phyloP scores from a whole-genome alignment of 768 basidiomycete species.

The Suillus tomentosus region DNA sequence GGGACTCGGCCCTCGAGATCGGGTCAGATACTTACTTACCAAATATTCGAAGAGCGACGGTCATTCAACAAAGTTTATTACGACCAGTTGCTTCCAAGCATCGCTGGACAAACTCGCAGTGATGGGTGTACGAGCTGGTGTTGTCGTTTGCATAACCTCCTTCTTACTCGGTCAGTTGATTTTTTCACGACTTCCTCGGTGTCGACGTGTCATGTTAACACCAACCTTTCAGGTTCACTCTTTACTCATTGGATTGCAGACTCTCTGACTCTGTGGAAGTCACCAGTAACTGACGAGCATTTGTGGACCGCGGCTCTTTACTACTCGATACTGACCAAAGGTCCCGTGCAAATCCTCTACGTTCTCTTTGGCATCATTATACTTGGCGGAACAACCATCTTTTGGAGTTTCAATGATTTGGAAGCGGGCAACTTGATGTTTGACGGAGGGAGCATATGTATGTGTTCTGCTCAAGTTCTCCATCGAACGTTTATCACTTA shows the following conservation, averaged over 20 bases:
- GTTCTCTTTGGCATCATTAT: conserved; percentile 55
- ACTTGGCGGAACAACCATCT: conserved; percentile 65
- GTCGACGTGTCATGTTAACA: neutral
- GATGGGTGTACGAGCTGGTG: conserved; percentile 73
- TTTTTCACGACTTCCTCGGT: neutral
- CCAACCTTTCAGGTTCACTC: conserved; percentile 55
- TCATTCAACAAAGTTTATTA: neutral
- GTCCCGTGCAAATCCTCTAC: conserved; percentile 57
- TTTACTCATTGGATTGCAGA: conserved; percentile 96
- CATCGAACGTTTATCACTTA: conserved; percentile 10
- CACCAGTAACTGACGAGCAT: conserved; percentile 81
- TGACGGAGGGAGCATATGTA: conserved; percentile 87
- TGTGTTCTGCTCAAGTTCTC: conserved; percentile 31
- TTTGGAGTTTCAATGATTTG: conserved; percentile 79
- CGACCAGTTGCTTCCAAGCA: neutral
- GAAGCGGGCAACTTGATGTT: conserved; percentile 88
- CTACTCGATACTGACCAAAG: conserved; percentile 76
- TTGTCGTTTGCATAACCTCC: conserved; percentile 77
- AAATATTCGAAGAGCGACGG: conserved; percentile 4
- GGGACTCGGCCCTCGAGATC: neutral
- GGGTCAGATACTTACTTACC: neutral
- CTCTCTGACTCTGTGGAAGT: conserved; percentile 87
- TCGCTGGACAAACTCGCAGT: conserved; percentile 16
- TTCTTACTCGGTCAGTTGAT: conserved; percentile 68
- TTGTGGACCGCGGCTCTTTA: conserved; percentile 83